Base-by-base conservation (phyloP, 768 basidiomycete genomes). In the Rhodotorula diobovata region DNA sequence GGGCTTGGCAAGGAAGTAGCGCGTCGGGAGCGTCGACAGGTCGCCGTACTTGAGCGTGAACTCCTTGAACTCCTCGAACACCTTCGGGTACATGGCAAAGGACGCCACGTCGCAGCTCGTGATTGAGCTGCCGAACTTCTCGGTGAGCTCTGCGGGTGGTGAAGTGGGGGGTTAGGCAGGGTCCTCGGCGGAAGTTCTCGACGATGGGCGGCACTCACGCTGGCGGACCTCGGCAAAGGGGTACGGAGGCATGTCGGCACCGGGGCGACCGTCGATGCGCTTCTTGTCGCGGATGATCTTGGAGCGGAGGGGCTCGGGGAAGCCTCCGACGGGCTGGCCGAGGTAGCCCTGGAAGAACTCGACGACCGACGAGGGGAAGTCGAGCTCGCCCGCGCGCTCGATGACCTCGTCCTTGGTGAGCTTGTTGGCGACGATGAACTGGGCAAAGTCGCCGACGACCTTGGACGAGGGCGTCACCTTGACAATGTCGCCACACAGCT, bases 261-360 rank as follows among this genome's bases (percentile, higher is more conserved):
- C 96, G 34, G 96, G 96, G 71, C 96, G 90, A 56, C 87, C 90
- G 77, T 98, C 92, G 78, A 98, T 95, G 81, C 91, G 87, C 56
- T 89, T 87, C 81, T 93, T 94, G 81, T 93, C 87, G 78, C 96
- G 88, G 80, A 98, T 99, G 79, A 99, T 86, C 75, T 88, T 86
- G 73, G 88, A 85, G 74, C 96, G 91, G 73, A 99, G 83, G 51
- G 95, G 93, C 80, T 99, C 96, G 67, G 96, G 96, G 90, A 98
- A 98, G 59, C 96, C 95, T 79, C 93, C 96, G 79, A 91, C 89
- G 66, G 96, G 96, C 79, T 97, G 93, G 43, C 96, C 76, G 73
- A 99, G 90, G 82, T 93, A 95, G 28, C 96, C 96, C 80, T 97
- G 94, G 92, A 97, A 97, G 85, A 96, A 99, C 78, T 98, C 95